Conservation (phyloP, 129 eudicot genomes). For the Flaveria ramosissima region DNA sequence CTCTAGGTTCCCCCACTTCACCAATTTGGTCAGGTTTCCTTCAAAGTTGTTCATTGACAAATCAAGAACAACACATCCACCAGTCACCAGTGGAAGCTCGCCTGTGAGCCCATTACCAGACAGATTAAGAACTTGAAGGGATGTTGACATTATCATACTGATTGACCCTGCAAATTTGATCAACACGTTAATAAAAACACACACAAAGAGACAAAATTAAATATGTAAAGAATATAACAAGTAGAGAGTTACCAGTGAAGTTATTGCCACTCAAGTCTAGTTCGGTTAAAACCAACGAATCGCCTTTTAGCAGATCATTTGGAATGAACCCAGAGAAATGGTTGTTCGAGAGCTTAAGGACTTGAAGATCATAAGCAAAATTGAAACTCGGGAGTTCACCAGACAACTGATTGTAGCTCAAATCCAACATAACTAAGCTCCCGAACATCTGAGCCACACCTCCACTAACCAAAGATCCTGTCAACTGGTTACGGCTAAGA, state of each 20-base stretch:
- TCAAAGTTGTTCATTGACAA: constrained; percentile 71
- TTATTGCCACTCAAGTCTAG: constrained; percentile 94
- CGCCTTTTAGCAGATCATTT: constrained; percentile 87
- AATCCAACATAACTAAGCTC: constrained; percentile 75
- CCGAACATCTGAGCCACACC: constrained; percentile 69
- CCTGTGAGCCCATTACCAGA: constrained; percentile 81
- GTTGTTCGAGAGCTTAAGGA: constrained; percentile 82
- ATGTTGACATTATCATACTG: constrained; percentile 76
- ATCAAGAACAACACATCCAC: constrained; percentile 78
- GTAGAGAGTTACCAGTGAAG: constrained; percentile 59
- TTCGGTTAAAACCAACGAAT: constrained; percentile 73
- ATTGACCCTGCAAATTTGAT: constrained; percentile 62
- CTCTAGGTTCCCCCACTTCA: constrained; percentile 94
- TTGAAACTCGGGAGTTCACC: constrained; percentile 93
- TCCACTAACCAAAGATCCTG: constrained; percentile 73
- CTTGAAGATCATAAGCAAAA: constrained; percentile 87
- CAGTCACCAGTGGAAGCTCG: constrained; percentile 89
- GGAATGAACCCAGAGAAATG: constrained; percentile 82
- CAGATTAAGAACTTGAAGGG: constrained; percentile 66
- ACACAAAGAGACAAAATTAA: background rate
- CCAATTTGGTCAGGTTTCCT: constrained; percentile 73
- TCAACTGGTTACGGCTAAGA: constrained; percentile 79
- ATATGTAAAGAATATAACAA: background rate
- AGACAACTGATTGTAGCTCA: constrained; percentile 82
- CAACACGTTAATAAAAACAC: background rate